Evolutionary conservation across 768 basidiomycete genomes (phyloP).

Genomic region (Gelatoporia subvermispora): DNA sequence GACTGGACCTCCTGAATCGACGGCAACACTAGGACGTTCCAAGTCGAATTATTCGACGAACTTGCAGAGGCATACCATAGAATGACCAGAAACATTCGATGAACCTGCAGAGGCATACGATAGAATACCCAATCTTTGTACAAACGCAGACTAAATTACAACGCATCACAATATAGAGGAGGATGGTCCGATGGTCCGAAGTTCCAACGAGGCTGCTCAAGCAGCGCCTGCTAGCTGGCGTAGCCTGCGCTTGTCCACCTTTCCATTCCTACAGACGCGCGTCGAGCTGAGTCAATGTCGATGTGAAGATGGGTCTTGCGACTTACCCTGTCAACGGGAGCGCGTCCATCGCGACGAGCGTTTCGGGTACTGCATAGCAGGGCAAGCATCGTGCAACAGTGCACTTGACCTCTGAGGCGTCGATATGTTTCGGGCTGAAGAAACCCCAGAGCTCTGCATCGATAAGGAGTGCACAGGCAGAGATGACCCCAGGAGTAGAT

Average conservation of each 20-base stretch:
- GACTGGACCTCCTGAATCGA: no score
- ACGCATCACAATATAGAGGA: no score
- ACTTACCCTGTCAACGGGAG: slow-evolving; percentile 47
- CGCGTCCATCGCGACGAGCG: slow-evolving; percentile 32
- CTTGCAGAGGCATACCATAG: no score
- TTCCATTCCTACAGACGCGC: slow-evolving; percentile 17
- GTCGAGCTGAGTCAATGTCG: no score
- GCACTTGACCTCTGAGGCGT: slow-evolving; percentile 30
- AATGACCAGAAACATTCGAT: no score
- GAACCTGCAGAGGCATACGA: no score
- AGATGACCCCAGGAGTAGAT: slow-evolving; percentile 33
- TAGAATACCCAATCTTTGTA: no score
- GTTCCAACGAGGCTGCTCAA: no score
- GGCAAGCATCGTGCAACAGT: slow-evolving; percentile 41
- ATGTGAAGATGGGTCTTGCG: background rate
- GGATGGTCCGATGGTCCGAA: no score
- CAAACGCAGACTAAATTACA: no score
- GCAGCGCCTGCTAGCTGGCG: slow-evolving; percentile 8
- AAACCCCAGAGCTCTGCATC: slow-evolving; percentile 48
- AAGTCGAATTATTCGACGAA: no score
- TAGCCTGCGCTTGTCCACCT: slow-evolving; percentile 40
- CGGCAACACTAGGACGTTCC: no score
- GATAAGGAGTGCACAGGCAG: slow-evolving; percentile 43
- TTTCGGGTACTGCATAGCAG: slow-evolving; percentile 49
- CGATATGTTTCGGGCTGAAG: slow-evolving; percentile 32